Base-by-base conservation (phyloP, 345 rosid genomes). In the Linum tenue region DNA sequence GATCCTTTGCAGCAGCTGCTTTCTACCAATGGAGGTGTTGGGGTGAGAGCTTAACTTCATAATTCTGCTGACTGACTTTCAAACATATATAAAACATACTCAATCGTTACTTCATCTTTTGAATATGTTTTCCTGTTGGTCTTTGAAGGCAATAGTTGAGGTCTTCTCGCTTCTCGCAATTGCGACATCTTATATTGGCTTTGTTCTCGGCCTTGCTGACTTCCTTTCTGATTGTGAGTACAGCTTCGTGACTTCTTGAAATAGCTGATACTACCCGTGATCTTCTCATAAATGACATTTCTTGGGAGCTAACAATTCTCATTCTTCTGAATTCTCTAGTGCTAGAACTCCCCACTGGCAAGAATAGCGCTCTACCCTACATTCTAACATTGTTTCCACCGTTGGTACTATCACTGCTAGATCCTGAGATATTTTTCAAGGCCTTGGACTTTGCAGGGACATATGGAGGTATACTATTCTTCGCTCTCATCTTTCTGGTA, bases 361-460 rank as follows among this genome's bases (percentile, higher is more conserved):
- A 80, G 85, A 83, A 69, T 69, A 83, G 71, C 72, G 91, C 92
- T 60, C 73, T 83, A 16, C 81, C 87, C 0, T 92, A 87, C 79
- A 69, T 84, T 56, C 76, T 89, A 73, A 89, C 96, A 12, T 71
- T 92, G 79, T 63, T 89, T 76, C 98, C 95, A 4, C 98, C 96
- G 5, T 69, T 87, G 68, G 48, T 71, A 44, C 83, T 92, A 56
- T 75, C 98, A 42, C 64, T 85, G 69, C 83, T 92, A 15, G 89
- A 87, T 73, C 98, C 98, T 3, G 95, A 87, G 78, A 89, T 92
- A 70, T 92, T 92, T 75, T 89, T 89, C 83, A 87, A 86, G 71
- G 96, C 98, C 56, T 76, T 92, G 82, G 96, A 89, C 73, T 87
- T 92, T 74, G 92, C 98, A 5, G 98, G 98, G 62, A 86, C 96